Conservation (phyloP, 2,329 filamentous ascomycete genomes). For the Rutstroemia sp. region DNA sequence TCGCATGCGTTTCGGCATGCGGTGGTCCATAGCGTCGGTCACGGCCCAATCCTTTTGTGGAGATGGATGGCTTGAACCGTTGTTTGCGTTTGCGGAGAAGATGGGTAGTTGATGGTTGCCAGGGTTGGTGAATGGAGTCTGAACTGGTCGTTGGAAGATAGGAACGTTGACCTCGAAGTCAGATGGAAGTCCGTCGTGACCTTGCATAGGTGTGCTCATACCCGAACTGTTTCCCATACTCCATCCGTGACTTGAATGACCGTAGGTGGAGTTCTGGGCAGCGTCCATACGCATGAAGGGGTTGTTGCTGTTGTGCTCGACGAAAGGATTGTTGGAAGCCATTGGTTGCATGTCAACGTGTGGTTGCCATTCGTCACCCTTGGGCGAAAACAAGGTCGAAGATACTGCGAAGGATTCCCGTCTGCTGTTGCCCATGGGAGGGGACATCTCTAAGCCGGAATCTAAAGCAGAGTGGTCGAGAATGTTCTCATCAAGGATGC, state of each 20-base stretch:
- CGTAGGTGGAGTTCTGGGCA: slow-evolving; percentile 33
- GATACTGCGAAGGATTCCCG: slow-evolving; percentile 56
- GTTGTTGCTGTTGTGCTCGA: slow-evolving; percentile 49
- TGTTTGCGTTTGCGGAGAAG: slow-evolving; percentile 42
- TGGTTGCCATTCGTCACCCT: slow-evolving; percentile 53
- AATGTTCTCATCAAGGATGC: slow-evolving; percentile 53
- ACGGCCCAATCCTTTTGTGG: slow-evolving; percentile 53
- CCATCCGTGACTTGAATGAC: slow-evolving; percentile 26
- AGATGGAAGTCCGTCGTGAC: slow-evolving; percentile 55
- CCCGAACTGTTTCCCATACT: slow-evolving; percentile 47
- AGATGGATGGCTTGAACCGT: slow-evolving; percentile 45
- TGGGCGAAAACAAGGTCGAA: slow-evolving; percentile 56
- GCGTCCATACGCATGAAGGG: slow-evolving; percentile 61
- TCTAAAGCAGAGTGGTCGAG: slow-evolving; percentile 53
- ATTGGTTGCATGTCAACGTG: slow-evolving; percentile 58
- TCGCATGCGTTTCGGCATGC: slow-evolving; percentile 53
- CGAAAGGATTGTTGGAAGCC: slow-evolving; percentile 56
- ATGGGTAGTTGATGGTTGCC: slow-evolving; percentile 43
- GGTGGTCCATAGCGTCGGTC: slow-evolving; percentile 41
- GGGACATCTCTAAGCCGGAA: slow-evolving; percentile 56
- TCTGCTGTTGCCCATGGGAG: slow-evolving; percentile 54
- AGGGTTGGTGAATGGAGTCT: slow-evolving; percentile 48
- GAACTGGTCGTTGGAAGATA: slow-evolving; percentile 45
- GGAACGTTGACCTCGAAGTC: slow-evolving; percentile 46
- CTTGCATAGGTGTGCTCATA: slow-evolving; percentile 65